Conservation (phyloP, 75 land plant species). For the Selaginella tamariscina region DNA sequence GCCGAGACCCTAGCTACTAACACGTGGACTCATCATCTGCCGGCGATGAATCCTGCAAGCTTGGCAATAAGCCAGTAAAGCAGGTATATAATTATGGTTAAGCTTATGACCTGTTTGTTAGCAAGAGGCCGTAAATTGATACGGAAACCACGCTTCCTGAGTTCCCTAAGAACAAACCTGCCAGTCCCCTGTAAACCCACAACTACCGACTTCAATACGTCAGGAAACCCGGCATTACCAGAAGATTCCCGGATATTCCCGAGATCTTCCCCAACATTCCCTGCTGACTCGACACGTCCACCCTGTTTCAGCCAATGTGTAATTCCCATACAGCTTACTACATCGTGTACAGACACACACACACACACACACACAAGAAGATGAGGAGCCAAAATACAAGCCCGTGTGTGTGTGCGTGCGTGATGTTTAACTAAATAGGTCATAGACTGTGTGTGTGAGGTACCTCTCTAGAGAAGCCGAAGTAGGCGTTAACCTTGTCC, state of each 20-base stretch:
- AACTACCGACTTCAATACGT: neutral
- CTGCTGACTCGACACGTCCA: no score
- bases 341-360: no score
- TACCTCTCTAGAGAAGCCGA: slow-evolving; percentile 36
- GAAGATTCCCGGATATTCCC: no score
- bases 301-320: no score
- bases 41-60: neutral
- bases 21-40: neutral
- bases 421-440: no score
- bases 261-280: no score
- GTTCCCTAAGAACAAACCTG: neutral
- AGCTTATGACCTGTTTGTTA: neutral
- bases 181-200: neutral
- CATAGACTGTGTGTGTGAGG: no score
- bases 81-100: neutral
- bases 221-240: neutral
- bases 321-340: no score
- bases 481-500: slow-evolving; percentile 37
- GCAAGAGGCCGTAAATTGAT: neutral
- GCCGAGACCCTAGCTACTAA: neutral
- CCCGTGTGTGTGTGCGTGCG: no score
- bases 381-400: no score
- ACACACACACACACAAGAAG: no score
- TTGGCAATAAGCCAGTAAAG: neutral
- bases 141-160: neutral